Percentiles rank a stretch among this genome's conserved stretches.
Conservation (phyloP, 2,329 filamentous ascomycete genomes). For the Ascomycota sp. region DNA sequence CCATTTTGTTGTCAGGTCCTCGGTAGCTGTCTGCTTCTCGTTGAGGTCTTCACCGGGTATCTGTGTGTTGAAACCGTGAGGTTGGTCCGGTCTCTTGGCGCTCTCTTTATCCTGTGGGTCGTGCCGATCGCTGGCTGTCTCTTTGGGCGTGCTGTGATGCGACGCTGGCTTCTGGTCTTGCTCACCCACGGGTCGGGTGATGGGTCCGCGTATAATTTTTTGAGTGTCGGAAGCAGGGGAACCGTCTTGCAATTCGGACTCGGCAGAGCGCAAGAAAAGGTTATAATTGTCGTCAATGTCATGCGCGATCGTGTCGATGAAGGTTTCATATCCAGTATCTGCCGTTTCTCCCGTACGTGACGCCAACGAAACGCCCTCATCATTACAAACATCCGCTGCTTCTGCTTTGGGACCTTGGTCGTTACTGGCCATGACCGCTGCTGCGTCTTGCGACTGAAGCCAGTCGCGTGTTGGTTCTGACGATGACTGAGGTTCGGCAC, state of each 20-base stretch:
- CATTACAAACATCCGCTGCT: slow-evolving; percentile 37
- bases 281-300: slow-evolving; percentile 33
- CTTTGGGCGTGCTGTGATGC: slow-evolving; percentile 12
- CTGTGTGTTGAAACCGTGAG: neutral
- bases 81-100: neutral
- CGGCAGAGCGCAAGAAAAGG: slow-evolving; percentile 38
- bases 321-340: slow-evolving; percentile 1
- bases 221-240: slow-evolving; percentile 4
- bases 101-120: neutral
- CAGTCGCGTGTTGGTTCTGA: slow-evolving; percentile 2
- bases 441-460: slow-evolving; percentile 6
- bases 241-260: slow-evolving; percentile 5
- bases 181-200: slow-evolving; percentile 40
- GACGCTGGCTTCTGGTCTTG: slow-evolving; percentile 16
- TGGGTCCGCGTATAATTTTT: slow-evolving; percentile 46
- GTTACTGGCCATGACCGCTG: slow-evolving; percentile 13
- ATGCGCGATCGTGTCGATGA: slow-evolving; percentile 18
- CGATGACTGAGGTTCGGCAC: slow-evolving; percentile 1
- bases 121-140: slow-evolving; percentile 10
- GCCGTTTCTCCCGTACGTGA: slow-evolving; percentile 10
- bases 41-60: neutral
- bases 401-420: slow-evolving; percentile 19
- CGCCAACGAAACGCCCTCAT: slow-evolving; percentile 49
- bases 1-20: slow-evolving; percentile 66
- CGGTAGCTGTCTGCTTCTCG: slow-evolving; percentile 15